Conservation (phyloP, 2,329 filamentous ascomycete genomes). For the Cadophora sp. region DNA sequence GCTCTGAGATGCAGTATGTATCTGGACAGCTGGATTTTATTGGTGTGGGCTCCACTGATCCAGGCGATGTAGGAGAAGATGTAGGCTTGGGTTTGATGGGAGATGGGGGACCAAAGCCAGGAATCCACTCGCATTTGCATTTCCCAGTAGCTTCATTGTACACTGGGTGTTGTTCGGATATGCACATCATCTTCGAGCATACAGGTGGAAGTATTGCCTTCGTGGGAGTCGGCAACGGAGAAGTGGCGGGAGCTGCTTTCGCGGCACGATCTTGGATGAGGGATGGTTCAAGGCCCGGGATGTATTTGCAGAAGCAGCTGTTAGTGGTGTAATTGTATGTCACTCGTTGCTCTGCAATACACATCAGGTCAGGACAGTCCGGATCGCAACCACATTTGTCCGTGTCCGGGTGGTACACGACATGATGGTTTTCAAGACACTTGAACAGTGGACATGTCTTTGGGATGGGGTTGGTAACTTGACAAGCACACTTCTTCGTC, state of each 20-base stretch:
- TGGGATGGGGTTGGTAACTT: conserved; percentile 29
- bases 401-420: conserved; percentile 32
- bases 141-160: conserved; percentile 17
- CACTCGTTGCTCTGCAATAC: conserved; percentile 25
- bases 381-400: conserved; percentile 30
- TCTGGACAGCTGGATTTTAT: conserved; percentile 23
- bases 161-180: conserved; percentile 20
- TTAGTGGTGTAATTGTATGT: conserved; percentile 27
- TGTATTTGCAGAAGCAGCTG: conserved; percentile 30
- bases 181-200: conserved; percentile 20
- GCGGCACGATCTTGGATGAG: neutral
- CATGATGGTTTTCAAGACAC: conserved; percentile 27
- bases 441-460: conserved; percentile 33
- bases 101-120: conserved; percentile 19
- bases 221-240: neutral
- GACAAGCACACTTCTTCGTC: conserved; percentile 32
- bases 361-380: conserved; percentile 34
- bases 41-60: neutral
- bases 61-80: neutral
- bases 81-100: neutral
- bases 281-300: conserved; percentile 24
- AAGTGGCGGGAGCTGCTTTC: neutral
- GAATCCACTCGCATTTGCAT: conserved; percentile 28
- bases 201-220: neutral
- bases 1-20: conserved; percentile 31